A percentile compares a stretch with the other conserved stretches of the same genome.
Conservation (phyloP, 257 asterid genomes). For the Rhazya stricta region DNA sequence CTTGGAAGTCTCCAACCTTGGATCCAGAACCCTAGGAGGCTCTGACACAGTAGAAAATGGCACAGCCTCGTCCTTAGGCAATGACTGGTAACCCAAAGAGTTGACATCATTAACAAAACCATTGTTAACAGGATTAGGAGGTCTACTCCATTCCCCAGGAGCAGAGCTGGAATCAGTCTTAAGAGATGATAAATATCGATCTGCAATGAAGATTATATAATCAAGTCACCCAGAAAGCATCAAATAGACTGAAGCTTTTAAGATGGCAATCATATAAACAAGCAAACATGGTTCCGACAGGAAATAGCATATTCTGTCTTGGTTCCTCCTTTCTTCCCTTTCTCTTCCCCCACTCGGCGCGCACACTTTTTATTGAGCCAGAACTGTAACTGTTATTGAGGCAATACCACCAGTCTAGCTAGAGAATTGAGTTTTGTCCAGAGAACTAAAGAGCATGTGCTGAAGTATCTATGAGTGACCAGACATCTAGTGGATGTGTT, state of each 20-base stretch:
- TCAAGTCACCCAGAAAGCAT: constrained; percentile 19
- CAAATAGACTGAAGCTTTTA: background rate
- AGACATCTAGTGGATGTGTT: background rate
- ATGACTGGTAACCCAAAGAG: constrained; percentile 50
- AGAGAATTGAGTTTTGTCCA: background rate
- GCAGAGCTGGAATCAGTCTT: constrained; percentile 54
- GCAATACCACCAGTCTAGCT: background rate
- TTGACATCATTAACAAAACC: constrained; percentile 46
- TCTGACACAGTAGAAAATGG: constrained; percentile 44
- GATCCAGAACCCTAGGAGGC: constrained; percentile 47
- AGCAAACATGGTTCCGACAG: background rate
- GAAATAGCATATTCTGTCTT: background rate
- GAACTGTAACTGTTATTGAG: background rate
- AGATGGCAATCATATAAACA: background rate
- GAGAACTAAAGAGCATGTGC: background rate
- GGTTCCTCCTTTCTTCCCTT: background rate
- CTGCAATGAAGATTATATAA: constrained; percentile 42
- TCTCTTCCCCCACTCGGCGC: background rate
- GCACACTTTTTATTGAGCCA: background rate
- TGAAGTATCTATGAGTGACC: background rate
- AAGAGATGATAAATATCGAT: constrained; percentile 54
- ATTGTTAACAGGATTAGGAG: constrained; percentile 42
- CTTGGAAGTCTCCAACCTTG: constrained; percentile 63
- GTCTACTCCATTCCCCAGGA: constrained; percentile 54
- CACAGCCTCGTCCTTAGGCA: constrained; percentile 47